Conservation (phyloP, 345 rosid species). For the Lagerstroemia speciosa region DNA sequence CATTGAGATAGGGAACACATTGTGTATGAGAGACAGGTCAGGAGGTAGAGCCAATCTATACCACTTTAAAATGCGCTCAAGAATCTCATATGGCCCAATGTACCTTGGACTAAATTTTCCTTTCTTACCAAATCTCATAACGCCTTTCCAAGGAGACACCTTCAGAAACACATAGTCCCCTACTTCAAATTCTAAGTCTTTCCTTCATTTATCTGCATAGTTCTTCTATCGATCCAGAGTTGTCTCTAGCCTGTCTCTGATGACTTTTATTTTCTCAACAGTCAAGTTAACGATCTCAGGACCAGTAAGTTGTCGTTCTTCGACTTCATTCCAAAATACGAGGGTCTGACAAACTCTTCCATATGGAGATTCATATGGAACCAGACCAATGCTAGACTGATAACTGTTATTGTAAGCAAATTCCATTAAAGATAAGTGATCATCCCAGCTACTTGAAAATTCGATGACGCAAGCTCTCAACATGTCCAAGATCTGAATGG, state of each 20-base stretch:
- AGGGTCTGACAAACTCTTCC: too few relatives aligned
- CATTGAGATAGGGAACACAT: background rate
- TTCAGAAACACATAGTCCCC: background rate
- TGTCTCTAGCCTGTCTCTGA: background rate
- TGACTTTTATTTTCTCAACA: background rate
- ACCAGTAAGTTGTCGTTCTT: background rate
- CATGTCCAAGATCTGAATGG: background rate
- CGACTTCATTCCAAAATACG: background rate
- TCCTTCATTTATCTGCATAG: background rate
- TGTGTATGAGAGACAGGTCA: background rate
- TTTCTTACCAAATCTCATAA: background rate
- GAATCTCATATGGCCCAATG: background rate
- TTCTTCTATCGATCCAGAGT: background rate
- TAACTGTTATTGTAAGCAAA: background rate
- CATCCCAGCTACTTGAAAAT: background rate
- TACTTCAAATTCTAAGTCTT: background rate
- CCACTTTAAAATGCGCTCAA: too few relatives aligned
- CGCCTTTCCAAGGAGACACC: background rate
- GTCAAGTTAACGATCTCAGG: background rate
- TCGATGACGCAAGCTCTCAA: background rate
- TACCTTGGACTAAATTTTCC: background rate
- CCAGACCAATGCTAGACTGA: background rate
- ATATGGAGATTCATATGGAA: conserved; percentile 2
- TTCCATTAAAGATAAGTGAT: background rate
- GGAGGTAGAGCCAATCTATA: too few relatives aligned